Evolutionary conservation across 2,329 filamentous ascomycete species (phyloP).

Genomic region (Colletotrichum acutatum): DNA sequence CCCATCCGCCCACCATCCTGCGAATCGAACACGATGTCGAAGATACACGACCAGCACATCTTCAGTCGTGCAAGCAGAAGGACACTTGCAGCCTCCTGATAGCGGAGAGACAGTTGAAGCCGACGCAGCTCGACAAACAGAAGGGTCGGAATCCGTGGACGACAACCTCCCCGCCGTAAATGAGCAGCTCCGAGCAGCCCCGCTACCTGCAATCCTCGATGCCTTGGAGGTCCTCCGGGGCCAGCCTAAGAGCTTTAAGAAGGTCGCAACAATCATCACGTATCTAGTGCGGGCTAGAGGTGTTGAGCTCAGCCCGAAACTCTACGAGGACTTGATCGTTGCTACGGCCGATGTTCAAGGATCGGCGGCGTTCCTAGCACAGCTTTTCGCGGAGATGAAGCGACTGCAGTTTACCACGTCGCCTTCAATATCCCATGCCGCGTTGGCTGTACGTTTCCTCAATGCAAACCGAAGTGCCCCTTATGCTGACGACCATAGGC

Average conservation of each 20-base stretch:
- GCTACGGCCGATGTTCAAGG: constrained; percentile 76
- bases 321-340: constrained; percentile 81
- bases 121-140: background rate
- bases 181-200: constrained; percentile 42
- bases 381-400: constrained; percentile 80
- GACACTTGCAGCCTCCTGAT: background rate
- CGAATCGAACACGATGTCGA: constrained; percentile 2
- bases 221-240: constrained; percentile 54
- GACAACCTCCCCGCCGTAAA: constrained; percentile 27
- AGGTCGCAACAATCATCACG: constrained; percentile 60
- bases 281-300: constrained; percentile 67
- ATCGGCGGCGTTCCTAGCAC: constrained; percentile 70
- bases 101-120: background rate
- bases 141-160: background rate
- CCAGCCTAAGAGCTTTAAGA: constrained; percentile 48
- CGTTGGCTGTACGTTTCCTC: constrained; percentile 67
- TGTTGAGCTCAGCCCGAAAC: constrained; percentile 64
- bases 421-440: constrained; percentile 74
- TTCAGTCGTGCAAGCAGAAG: background rate
- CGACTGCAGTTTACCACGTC: constrained; percentile 70
- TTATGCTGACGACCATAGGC: constrained; percentile 55
- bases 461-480: too few relatives aligned
- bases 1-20: background rate
- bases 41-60: constrained; percentile 13
- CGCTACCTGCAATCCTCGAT: constrained; percentile 57